Conservation (phyloP, 257 asterid genomes). For the Solanum corneliomulleri region DNA sequence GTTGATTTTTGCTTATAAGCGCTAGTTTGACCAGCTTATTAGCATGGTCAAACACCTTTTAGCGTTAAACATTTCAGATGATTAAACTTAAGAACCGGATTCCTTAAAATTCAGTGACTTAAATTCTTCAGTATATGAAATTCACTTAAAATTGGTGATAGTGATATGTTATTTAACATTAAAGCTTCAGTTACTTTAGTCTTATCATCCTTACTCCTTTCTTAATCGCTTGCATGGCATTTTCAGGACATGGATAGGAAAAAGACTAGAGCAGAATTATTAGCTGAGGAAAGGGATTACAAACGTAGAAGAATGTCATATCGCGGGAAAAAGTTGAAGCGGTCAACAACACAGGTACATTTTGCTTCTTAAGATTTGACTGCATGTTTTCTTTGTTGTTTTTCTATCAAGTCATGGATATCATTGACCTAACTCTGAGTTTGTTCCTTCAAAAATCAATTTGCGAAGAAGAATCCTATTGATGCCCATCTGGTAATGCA, state of each 20-base stretch:
- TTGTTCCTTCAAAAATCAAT: not conserved
- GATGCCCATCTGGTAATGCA: not conserved
- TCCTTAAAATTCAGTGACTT: not conserved
- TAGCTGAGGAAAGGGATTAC: constrained; percentile 98
- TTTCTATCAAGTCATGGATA: not conserved
- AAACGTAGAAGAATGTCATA: constrained; percentile 92
- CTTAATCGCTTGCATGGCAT: not conserved
- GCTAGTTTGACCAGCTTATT: not conserved
- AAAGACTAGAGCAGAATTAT: constrained; percentile 79
- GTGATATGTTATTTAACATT: not conserved
- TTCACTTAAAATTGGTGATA: not conserved
- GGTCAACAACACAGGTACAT: constrained; percentile 54
- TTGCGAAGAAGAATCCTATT: not conserved
- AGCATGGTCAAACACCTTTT: not conserved
- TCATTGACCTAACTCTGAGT: not conserved
- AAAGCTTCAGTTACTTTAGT: not conserved
- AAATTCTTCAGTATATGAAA: not conserved
- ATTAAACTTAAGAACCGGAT: not conserved
- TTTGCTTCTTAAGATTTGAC: not conserved
- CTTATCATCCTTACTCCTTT: not conserved
- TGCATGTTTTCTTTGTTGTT: not conserved
- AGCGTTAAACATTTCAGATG: not conserved
- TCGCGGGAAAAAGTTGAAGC: constrained; percentile 84
- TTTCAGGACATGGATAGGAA: constrained; percentile 43
- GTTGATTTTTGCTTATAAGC: not conserved